phyloP scores from a whole-genome alignment of 2,329 filamentous ascomycete species.

The Pseudogymnoascus sp. region DNA sequence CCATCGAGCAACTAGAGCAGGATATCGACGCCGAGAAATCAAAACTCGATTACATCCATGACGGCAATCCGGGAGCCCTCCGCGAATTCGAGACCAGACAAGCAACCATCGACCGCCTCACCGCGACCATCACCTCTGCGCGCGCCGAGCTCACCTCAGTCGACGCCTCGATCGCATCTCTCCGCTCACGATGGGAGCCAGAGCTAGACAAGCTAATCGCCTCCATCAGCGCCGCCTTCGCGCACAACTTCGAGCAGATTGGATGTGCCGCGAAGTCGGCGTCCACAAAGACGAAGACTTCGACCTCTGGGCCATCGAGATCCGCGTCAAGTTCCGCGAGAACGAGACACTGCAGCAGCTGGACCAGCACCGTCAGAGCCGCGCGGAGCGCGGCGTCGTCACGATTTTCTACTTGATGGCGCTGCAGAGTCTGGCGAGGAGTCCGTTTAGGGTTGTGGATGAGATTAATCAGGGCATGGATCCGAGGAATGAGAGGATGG shows the following conservation, averaged over 20 bases:
- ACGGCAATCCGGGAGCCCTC: slow-evolving; percentile 68
- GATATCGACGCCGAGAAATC: slow-evolving; percentile 70
- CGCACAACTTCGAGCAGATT: slow-evolving; percentile 89
- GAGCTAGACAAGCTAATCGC: slow-evolving; percentile 68
- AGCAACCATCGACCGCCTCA: slow-evolving; percentile 61
- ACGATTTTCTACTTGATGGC: slow-evolving; percentile 99
- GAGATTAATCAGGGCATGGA: slow-evolving; percentile 99
- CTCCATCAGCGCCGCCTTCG: slow-evolving; percentile 84
- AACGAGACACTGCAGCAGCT: slow-evolving; percentile 78
- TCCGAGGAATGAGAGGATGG: slow-evolving; percentile 94
- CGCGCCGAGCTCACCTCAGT: slow-evolving; percentile 50
- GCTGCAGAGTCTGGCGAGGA: slow-evolving; percentile 84
- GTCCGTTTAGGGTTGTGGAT: slow-evolving; percentile 95
- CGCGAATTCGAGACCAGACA: slow-evolving; percentile 70
- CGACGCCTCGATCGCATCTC: slow-evolving; percentile 51
- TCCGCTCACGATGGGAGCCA: slow-evolving; percentile 76
- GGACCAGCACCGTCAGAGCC: slow-evolving; percentile 88
- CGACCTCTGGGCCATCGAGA: slow-evolving; percentile 87
- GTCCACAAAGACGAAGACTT: slow-evolving; percentile 91
- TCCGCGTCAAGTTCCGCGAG: slow-evolving; percentile 88
- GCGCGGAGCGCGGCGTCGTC: slow-evolving; percentile 90
- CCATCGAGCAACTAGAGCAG: slow-evolving; percentile 57
- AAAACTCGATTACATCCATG: slow-evolving; percentile 73
- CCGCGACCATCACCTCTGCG: slow-evolving; percentile 50
- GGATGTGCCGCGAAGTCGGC: slow-evolving; percentile 82